Base-by-base conservation (phyloP, 345 rosid genomes). In the Firmiana major region DNA sequence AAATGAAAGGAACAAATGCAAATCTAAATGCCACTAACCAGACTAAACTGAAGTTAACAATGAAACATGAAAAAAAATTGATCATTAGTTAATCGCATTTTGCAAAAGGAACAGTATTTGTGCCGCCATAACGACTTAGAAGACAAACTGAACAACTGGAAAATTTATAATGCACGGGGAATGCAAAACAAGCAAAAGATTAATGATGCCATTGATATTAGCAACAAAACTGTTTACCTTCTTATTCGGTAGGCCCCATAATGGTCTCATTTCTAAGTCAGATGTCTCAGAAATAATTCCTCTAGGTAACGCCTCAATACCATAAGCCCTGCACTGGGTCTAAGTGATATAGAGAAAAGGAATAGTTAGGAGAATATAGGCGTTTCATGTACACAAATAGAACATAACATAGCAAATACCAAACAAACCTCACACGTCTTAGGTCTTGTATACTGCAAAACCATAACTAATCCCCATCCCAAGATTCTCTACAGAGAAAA, bases 201-300 rank as follows among this genome's bases (percentile, higher is more conserved):
- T 0, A 28, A 57, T 40, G 21, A 34, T 34, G 26, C 24, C 2
- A 10, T 38, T 26, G 43, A 13, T 45, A 62, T 43, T 21, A 48
- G 34, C 6, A 59, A 63, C 65, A 51, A 49, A 28, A 43, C 40
- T 54, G 59, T 79, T 73, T 46, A 91, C 94, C 87, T 79, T 86
- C 28, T 83, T 65, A 19, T 79, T 77, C 40, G 43, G 80, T 11
- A 69, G 60, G 0, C 90, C 95, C 85, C 89, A 92, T 79, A 92
- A 80, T 0, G 95, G 88, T 74, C 84, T 53, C 90, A 90, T 79
- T 88, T 90, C 91, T 74, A 90, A 82, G 78, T 94, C 91, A 22
- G 98, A 89, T 68, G 88, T 89, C 71, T 78, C 76, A 19, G 89
- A 81, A 76, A 92, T 82, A 40, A 94, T 89, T 9, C 94, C 98